Base-by-base conservation (phyloP, 163 green algal genomes). In the Volvox carteri region DNA sequence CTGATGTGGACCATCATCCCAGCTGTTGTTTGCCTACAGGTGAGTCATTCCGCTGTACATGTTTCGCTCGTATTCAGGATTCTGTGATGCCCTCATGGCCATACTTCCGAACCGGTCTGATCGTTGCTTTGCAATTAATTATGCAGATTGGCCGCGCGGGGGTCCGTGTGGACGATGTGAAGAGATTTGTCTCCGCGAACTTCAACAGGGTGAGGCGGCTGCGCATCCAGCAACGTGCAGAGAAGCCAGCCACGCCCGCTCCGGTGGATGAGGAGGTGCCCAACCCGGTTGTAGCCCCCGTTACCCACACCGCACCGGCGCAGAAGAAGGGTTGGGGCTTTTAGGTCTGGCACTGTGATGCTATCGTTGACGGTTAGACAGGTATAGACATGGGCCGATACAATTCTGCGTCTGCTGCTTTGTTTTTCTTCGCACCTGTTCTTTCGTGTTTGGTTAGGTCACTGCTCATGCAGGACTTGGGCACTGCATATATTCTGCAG, bases 1-100 rank as follows among this genome's bases (percentile, higher is more conserved):
- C 88, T 93, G 23, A 65, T 91, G 56, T 91, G 56, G 65, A 93
- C 90, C 60, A 89, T 92, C 79, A 76, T 92, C 60, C 90, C 90
- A 3, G 85, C 79, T 1, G 6, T 89, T n/a, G 50, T 92, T 0
- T 86, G 77, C 48, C 65, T 92, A 39, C 73, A 92, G 60, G 90
- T 91, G 46, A 9, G 78, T 35, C 60, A 23, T 58, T 14, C 48
- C 48, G 48, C 14, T 58, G 48, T 58, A n/a, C n/a, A n/a, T n/a
- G n/a, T n/a, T n/a, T n/a, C n/a, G n/a, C n/a, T n/a, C n/a, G n/a
- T n/a, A n/a, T n/a, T n/a, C n/a, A n/a, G n/a, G n/a, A n/a, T n/a
- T n/a, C n/a, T n/a, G n/a, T n/a, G n/a, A n/a, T n/a, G n/a, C n/a
- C n/a, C n/a, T n/a, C n/a, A n/a, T n/a, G n/a, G n/a, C n/a, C n/a